Evolutionary conservation across 2,329 filamentous ascomycete species (phyloP).

Genomic region (Fusarium algeriense): DNA sequence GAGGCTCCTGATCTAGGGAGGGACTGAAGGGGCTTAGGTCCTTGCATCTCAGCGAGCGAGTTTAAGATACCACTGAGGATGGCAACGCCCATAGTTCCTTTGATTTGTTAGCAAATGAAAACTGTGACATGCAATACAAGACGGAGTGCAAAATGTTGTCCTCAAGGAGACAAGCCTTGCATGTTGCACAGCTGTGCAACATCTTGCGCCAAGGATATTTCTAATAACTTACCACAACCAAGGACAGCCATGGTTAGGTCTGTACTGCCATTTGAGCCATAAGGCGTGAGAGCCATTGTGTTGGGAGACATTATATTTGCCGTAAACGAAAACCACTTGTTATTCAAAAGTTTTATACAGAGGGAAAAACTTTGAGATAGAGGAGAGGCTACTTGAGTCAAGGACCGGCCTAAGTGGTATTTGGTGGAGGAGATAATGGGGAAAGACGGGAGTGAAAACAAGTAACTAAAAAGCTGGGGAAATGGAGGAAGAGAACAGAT

Average conservation of each 20-base stretch:
- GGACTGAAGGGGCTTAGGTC: constrained; percentile 59
- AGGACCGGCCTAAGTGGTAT: constrained; percentile 4
- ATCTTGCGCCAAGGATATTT: neutral
- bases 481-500: constrained; percentile 19
- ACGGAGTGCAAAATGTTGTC: neutral
- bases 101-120: constrained; percentile 29
- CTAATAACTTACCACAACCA: constrained; percentile 76
- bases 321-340: constrained; percentile 18
- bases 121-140: neutral
- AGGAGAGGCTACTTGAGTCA: constrained; percentile 18
- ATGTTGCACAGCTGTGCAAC: neutral
- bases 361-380: constrained; percentile 5
- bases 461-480: constrained; percentile 26
- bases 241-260: constrained; percentile 82
- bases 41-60: constrained; percentile 70
- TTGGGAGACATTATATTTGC: constrained; percentile 44
- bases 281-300: constrained; percentile 50
- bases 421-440: constrained; percentile 14
- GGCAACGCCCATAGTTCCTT: constrained; percentile 89
- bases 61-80: constrained; percentile 84
- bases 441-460: constrained; percentile 16
- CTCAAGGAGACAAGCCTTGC: neutral
- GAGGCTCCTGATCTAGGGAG: constrained; percentile 56
- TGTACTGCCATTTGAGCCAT: constrained; percentile 51
- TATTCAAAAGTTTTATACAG: constrained; percentile 1